Base-by-base conservation (phyloP, 352 stramenopile species). In the Globisporangium nodosum region DNA sequence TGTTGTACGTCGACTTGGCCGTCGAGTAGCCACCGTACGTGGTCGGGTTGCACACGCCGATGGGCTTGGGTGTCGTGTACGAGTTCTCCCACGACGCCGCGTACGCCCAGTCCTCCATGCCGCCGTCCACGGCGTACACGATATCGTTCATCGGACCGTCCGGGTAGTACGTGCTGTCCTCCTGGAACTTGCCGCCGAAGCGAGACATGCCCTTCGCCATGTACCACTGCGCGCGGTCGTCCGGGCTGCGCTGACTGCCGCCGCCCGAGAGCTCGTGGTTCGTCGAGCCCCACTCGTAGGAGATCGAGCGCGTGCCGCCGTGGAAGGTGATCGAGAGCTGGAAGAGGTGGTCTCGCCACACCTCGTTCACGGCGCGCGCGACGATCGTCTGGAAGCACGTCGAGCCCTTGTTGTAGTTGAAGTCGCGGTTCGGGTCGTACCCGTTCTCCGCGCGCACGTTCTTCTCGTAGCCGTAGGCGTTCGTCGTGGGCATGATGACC, bases 61-160 rank as follows among this genome's bases (percentile, higher is more conserved):
- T 78, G 12, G 80, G 77, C 53, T 73, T 66, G 4, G 68, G 60
- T n/a, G 64, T 69, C 9, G 66, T 74, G 60, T 68, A 81, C 27
- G 54, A 31, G 39, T 88, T 86, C 54, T 93, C 81, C 86, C 86
- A 96, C 5, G 79, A 92, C 2, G 69, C 76, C 7, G 90, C 89
- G 69, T 98, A 98, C 0, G 74, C 88, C 90, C 92, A 98, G 73
- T 99, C 96, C 71, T 99, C 95, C 90, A 98, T 98, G 6, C 93
- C 95, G 49, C 96, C 96, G 35, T 92, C 63, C 24, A 99, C 94
- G 6, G 86, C 85, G 68, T 99, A 98, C 8, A 99, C 88, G 15
- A 97, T 77, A 49, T 97, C 81, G 76, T 98, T 98, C 87, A 98
- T 98, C 1, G 75, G 69, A 13, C 77, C 79, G 31, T 78, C 66